Conservation (phyloP, 176 grass and related monocot species). For the Triticum urartu region DNA sequence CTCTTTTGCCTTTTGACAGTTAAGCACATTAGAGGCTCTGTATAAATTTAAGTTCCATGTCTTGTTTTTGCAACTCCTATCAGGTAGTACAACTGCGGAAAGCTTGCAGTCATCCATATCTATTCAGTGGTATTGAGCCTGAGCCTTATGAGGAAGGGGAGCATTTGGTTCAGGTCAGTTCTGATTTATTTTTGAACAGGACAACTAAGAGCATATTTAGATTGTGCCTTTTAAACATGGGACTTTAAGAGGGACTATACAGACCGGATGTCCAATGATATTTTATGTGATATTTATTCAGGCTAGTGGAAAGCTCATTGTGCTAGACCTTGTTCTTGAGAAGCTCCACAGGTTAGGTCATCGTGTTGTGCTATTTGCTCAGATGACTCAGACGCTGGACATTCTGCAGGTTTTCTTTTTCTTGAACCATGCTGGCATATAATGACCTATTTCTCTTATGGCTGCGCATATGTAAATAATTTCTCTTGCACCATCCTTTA, state of each 20-base stretch:
- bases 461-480: background rate
- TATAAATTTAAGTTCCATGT: background rate
- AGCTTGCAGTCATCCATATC: conserved; percentile 95
- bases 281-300: conserved; percentile 39
- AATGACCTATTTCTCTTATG: conserved; percentile 4
- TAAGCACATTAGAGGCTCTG: background rate
- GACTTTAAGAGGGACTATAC: background rate
- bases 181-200: background rate
- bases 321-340: conserved; percentile 76
- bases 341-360: conserved; percentile 70
- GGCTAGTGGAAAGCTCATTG: conserved; percentile 94
- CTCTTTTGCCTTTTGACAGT: background rate
- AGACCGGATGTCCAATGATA: background rate
- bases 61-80: conserved; percentile 32
- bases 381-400: conserved; percentile 97
- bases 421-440: background rate
- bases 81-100: conserved; percentile 93
- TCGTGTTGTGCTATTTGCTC: conserved; percentile 93
- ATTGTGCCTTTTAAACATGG: background rate
- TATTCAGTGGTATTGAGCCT: conserved; percentile 91
- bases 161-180: conserved; percentile 49
- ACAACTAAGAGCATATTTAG: conserved; percentile 3
- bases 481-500: background rate
- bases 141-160: conserved; percentile 95
- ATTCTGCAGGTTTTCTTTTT: conserved; percentile 83